Evolutionary conservation across 192 early-diverging fungal species (phyloP), one percentile per base, ranked within the genome.

Genomic region (Entophlyctis helioformis): DNA sequence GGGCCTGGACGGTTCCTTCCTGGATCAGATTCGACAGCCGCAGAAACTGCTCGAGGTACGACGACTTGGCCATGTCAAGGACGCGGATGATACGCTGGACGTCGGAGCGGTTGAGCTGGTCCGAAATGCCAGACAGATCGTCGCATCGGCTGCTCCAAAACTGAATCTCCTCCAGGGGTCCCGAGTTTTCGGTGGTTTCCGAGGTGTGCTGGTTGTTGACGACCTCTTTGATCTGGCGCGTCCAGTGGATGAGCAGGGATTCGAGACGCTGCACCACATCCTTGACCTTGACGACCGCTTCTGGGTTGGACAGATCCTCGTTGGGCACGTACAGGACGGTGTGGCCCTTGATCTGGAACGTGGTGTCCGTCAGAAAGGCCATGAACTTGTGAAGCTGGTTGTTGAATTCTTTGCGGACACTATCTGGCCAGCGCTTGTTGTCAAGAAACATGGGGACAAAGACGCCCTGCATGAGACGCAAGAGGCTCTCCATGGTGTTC

Each of bases 191-290:
- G 26, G 63, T 53, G 36, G 62, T 67, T 53, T 69, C 67, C 1
- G 64, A 65, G 15, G 50, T 67, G 51, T 80, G 76, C 44, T 80
- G 76, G 33, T 67, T 69, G 53, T 78, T 80, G 35, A 80, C 59
- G 38, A 80, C 76, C 29, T 80, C 76, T 49, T 80, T 80, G 46
- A 80, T 79, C 45, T 80, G 76, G 13, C 68, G 54, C 3, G 75
- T 80, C 76, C 76, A 80, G 53, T 80, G 76, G 22, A 80, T 60
- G 1, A 80, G 42, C 1, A 80, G 53, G 1, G 66, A 59, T 46
- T 80, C 76, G 9, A 78, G 51, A 0, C 76, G 54, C 41, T 80
- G 76, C 15, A 78, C 64, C 16, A 75, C 54, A 42, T 80, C 76
- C 46, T 78, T 78, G 10, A 57, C 6, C 28, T 69, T 69, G 3